Evolutionary conservation across 306 rosid species (phyloP), one percentile per base, ranked within the genome.

Genomic region (Castanopsis chinensis): DNA sequence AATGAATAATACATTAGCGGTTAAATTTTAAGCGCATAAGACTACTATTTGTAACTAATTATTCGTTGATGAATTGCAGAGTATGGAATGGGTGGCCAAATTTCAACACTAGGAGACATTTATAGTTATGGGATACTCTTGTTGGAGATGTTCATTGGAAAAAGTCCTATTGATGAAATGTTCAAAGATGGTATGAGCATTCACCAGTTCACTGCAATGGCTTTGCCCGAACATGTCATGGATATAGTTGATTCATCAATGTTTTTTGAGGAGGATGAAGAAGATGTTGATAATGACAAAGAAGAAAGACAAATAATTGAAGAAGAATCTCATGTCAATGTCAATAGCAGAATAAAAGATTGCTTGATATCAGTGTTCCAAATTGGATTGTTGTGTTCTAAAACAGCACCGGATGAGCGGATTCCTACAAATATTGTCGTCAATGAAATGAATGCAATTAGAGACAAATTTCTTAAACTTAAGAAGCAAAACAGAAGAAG

Each of bases 371-470:
- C 85, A 11, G 11, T 89, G 72, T 59, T 83, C 81, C 80, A 76
- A 56, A 72, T 86, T 65, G 97, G 93, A 49, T 45, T 88, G 17
- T 78, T 82, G 32, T 91, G 90, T 83, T 83, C 89, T 30, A 35
- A 75, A 69, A 75, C 51, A 74, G 23, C 14, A 23, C 88, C 88
- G 52, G 27, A 23, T 33, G 86, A 87, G 57, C 30, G 85, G 74
- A 41, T 85, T 67, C 59, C 49, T 6, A 78, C 84, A 76, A 71
- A 28, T 53, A 87, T 80, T 13, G 41, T 33, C 41, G 82, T 80
- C 61, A 83, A 81, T 67, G 83, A 80, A 54, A 69, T 89, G 78
- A 73, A 75, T 17, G 78, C 76, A 14, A 76, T 82, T 60, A 81
- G 60, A 55, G 60, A n/a, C n/a, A n/a, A n/a, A n/a, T n/a, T n/a